Conservation (phyloP, 1,139 yeast species). For the Blastobotrys malaysiensis region DNA sequence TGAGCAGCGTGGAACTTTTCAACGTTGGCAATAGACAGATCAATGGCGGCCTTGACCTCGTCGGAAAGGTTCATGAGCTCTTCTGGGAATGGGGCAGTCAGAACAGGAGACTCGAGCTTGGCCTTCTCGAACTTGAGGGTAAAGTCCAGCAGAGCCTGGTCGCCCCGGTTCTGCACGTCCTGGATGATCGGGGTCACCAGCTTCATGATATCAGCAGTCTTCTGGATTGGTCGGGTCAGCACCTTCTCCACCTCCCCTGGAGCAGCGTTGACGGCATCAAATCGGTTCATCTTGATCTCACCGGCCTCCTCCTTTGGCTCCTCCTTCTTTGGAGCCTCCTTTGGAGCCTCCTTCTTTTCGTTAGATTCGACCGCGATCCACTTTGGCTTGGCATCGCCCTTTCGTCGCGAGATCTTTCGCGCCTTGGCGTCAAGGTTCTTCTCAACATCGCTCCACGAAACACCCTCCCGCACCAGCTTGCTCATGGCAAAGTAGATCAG, state of each 20-base stretch:
- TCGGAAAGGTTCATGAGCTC: constrained; percentile 68
- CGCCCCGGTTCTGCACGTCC: constrained; percentile 72
- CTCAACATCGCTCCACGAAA: constrained; percentile 73
- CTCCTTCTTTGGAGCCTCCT: constrained; percentile 21
- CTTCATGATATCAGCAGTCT: constrained; percentile 85
- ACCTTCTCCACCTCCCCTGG: constrained; percentile 49
- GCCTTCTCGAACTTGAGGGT: constrained; percentile 92
- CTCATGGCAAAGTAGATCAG: constrained; percentile 83
- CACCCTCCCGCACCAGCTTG: constrained; percentile 81
- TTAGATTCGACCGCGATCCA: constrained; percentile 37
- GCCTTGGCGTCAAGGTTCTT: constrained; percentile 78
- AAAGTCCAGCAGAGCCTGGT: constrained; percentile 74
- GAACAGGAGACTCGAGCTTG: constrained; percentile 59
- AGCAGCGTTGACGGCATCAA: constrained; percentile 45
- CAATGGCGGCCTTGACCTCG: constrained; percentile 81
- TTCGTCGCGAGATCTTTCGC: constrained; percentile 82
- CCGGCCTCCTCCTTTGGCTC: constrained; percentile 24
- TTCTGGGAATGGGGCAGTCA: constrained; percentile 81
- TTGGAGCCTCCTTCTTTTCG: constrained; percentile 20
- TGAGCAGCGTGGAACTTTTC: constrained; percentile 94
- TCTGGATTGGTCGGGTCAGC: constrained; percentile 83
- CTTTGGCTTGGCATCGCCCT: constrained; percentile 91
- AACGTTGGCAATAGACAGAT: constrained; percentile 81
- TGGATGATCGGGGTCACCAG: constrained; percentile 86
- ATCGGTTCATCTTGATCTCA: constrained; percentile 56